phyloP scores from a whole-genome alignment of 345 rosid species.

The Sonneratia alba region DNA sequence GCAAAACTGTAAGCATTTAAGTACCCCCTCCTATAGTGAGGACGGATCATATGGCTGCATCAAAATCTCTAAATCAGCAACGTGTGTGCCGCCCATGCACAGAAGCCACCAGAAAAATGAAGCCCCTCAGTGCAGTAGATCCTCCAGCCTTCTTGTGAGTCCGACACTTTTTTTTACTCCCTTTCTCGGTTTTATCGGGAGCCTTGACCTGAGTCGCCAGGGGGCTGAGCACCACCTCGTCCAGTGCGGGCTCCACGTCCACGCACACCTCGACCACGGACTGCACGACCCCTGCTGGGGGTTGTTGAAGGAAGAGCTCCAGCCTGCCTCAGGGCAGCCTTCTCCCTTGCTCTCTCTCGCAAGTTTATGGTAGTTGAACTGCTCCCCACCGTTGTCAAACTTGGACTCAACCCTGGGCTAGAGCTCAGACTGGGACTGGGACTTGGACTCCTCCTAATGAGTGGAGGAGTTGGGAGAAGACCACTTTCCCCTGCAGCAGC shows the following conservation, averaged over 20 bases:
- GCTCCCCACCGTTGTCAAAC: slow-evolving; percentile 30
- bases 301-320: slow-evolving; percentile 25
- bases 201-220: slow-evolving; percentile 11
- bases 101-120: not conserved
- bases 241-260: slow-evolving; percentile 11
- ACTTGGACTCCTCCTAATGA: slow-evolving; percentile 23
- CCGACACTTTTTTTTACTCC: not conserved
- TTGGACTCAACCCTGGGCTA: slow-evolving; percentile 43
- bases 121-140: not conserved
- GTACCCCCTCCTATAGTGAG: no score
- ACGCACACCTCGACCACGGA: slow-evolving; percentile 19
- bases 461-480: slow-evolving; percentile 8
- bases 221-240: slow-evolving; percentile 15
- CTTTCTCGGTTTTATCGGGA: not conserved
- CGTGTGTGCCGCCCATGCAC: no score
- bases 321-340: slow-evolving; percentile 47
- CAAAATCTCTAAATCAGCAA: no score
- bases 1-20: no score
- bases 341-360: slow-evolving; percentile 44
- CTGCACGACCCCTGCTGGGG: slow-evolving; percentile 32
- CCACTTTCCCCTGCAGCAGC: slow-evolving; percentile 15
- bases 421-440: slow-evolving; percentile 4
- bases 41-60: no score
- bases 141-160: not conserved
- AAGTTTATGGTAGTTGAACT: slow-evolving; percentile 40